Conservation (phyloP, 2,329 filamentous ascomycete species). For the Sporothrix luriei region DNA sequence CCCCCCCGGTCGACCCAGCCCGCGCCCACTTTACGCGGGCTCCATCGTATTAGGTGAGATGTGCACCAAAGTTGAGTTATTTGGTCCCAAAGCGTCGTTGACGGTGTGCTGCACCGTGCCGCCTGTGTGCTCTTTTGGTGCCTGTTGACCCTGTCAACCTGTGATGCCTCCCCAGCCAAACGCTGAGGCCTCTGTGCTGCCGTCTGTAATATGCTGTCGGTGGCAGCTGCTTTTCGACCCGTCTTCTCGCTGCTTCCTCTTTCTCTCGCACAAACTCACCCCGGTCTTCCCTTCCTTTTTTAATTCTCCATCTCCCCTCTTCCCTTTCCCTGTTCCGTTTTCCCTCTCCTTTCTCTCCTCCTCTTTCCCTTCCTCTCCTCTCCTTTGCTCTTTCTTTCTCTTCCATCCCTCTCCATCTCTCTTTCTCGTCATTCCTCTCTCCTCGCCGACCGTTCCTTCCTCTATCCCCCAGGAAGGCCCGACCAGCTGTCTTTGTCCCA, state of each 20-base stretch:
- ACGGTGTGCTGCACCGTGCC: background rate
- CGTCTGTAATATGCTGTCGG: constrained; percentile 20
- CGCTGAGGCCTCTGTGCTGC: constrained; percentile 4
- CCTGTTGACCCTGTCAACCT: background rate
- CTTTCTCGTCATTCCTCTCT: constrained; percentile 12
- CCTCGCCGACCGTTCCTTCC: constrained; percentile 28
- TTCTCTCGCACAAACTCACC: constrained; percentile 30
- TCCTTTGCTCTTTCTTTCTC: constrained; percentile 10
- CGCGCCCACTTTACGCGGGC: constrained; percentile 35
- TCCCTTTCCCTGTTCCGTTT: constrained; percentile 34
- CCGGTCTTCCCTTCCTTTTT: constrained; percentile 39
- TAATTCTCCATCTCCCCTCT: constrained; percentile 38
- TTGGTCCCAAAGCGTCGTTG: constrained; percentile 14
- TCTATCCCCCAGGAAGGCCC: constrained; percentile 21
- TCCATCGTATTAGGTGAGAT: constrained; percentile 39
- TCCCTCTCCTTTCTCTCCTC: constrained; percentile 18
- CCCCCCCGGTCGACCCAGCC: constrained; percentile 31
- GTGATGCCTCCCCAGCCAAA: background rate
- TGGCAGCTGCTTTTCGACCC: background rate
- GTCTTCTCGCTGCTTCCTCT: constrained; percentile 42
- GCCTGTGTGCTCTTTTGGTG: constrained; percentile 7
- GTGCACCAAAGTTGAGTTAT: constrained; percentile 43
- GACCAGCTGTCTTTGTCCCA: constrained; percentile 16
- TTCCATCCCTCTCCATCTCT: constrained; percentile 21
- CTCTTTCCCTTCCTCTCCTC: constrained; percentile 4